These are phyloP conservation scores for Penicillium italicum DNA, from an alignment of 2,329 filamentous ascomycete species.

Conservation along the genomic window DNA sequence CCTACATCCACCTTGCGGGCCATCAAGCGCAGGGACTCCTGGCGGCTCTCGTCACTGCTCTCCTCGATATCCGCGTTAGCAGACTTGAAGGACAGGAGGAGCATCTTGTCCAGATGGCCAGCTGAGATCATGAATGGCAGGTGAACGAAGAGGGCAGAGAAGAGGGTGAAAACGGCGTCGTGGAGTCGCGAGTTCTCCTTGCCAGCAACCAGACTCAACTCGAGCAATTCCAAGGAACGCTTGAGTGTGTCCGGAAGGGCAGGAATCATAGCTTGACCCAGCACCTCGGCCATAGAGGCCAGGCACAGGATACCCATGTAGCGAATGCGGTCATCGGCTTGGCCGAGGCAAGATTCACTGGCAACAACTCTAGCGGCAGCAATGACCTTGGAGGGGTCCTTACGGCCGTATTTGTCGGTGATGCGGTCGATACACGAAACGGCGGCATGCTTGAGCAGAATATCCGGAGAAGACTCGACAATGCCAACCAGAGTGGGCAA, in stretches of 20 bases:
- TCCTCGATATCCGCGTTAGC: constrained; percentile 60
- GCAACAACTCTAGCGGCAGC: constrained; percentile 73
- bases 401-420: constrained; percentile 91
- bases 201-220: constrained; percentile 55
- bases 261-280: constrained; percentile 80
- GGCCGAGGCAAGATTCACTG: constrained; percentile 70
- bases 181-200: constrained; percentile 63
- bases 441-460: constrained; percentile 76
- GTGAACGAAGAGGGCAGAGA: constrained; percentile 75
- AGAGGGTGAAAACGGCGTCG: constrained; percentile 75
- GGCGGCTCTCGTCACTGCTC: constrained; percentile 62
- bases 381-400: constrained; percentile 72
- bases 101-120: constrained; percentile 66
- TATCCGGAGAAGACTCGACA: constrained; percentile 67
- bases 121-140: constrained; percentile 86
- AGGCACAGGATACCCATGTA: constrained; percentile 85
- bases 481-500: constrained; percentile 73
- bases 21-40: constrained; percentile 67
- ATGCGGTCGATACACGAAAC: constrained; percentile 91
- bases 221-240: constrained; percentile 67
- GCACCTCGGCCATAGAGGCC: constrained; percentile 81
- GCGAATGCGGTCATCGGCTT: constrained; percentile 67
- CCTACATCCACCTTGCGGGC: constrained; percentile 75
- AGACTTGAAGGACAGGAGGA: constrained; percentile 70
- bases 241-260: constrained; percentile 73